Evolutionary conservation across 2,329 filamentous ascomycete genomes (phyloP), one percentile per base, ranked within the genome.

Genomic region (Coniella vitis): DNA sequence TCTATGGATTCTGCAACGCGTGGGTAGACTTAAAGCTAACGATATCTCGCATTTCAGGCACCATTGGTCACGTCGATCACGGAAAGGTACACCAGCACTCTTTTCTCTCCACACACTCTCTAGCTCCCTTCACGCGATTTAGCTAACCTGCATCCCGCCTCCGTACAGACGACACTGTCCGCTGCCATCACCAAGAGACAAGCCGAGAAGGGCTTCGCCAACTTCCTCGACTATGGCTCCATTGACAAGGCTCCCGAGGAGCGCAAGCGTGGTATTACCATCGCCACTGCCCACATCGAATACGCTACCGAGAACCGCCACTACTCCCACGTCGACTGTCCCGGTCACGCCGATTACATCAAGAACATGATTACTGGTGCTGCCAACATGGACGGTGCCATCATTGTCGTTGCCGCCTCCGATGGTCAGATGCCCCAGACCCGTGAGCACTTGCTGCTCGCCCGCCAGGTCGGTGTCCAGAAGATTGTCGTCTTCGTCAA

Each of bases 361-460:
- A 98, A 98, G 83, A 98, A 98, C 85, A 98, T 98, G 93, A 98
- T 98, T 71, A 98, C 93, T 59, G 93, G 93, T 83, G 90, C 93
- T 56, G 91, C 94, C 63, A 95, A 90, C 78, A 98, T 98, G 93
- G 93, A 98, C 63, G 93, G 93, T 63, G 91, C 93, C 63, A 91
- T 98, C 67, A 96, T 98, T 63, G 93, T 98, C 59, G 94, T 98
- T 62, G 94, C 94, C 61, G 93, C 93, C 60, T 95, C 90, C 34
- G 93, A 98, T 68, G 93, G 93, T 67, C 94, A 98, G 76, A 98
- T 98, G 93, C 93, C 93, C 63, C 94, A 98, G 81, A 98, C 93
- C 58, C 83, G 93, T 72, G 93, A 98, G 76, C 93, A 98, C 76
- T 79, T 98, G 72, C 83, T 98, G 61, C 87, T 98, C 56, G 93